phyloP scores from a whole-genome alignment of 192 early-diverging fungal species.

The Funneliformis mosseae region DNA sequence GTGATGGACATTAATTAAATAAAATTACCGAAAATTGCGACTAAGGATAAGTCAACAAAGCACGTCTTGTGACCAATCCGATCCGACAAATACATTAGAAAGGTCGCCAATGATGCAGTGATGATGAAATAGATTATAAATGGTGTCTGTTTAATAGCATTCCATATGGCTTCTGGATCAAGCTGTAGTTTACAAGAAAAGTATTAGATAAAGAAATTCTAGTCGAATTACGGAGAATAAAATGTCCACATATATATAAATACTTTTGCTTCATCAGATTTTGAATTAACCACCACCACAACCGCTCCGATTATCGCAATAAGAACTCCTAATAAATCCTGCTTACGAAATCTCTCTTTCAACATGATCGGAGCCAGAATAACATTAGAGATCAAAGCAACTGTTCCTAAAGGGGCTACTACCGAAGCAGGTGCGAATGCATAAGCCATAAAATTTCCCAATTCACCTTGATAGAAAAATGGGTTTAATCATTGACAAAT shows the following conservation, averaged over 20 bases:
- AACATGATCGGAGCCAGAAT: slow-evolving; percentile 71
- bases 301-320: slow-evolving; percentile 66
- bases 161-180: slow-evolving; percentile 54
- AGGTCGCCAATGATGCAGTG: slow-evolving; percentile 38
- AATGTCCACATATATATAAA: neutral
- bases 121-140: slow-evolving; percentile 60
- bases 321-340: slow-evolving; percentile 62
- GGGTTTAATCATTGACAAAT: neutral
- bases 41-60: slow-evolving; percentile 65
- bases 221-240: neutral
- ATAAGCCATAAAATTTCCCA: slow-evolving; percentile 63
- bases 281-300: slow-evolving; percentile 64
- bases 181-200: slow-evolving; percentile 34
- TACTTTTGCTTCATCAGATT: slow-evolving; percentile 58
- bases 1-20: neutral
- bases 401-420: slow-evolving; percentile 75
- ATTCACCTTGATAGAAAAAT: slow-evolving; percentile 35
- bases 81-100: slow-evolving; percentile 49
- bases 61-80: slow-evolving; percentile 55
- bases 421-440: slow-evolving; percentile 75
- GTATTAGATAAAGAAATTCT: slow-evolving; percentile 1
- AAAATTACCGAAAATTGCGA: slow-evolving; percentile 66
- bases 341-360: slow-evolving; percentile 59
- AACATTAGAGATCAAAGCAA: slow-evolving; percentile 69
- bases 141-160: slow-evolving; percentile 51